A percentile compares a stretch with the other conserved stretches of the same genome.
These are phyloP conservation scores for Vaccinium darrowii DNA, from an alignment of 148 eudicot species.

Conservation along the genomic window DNA sequence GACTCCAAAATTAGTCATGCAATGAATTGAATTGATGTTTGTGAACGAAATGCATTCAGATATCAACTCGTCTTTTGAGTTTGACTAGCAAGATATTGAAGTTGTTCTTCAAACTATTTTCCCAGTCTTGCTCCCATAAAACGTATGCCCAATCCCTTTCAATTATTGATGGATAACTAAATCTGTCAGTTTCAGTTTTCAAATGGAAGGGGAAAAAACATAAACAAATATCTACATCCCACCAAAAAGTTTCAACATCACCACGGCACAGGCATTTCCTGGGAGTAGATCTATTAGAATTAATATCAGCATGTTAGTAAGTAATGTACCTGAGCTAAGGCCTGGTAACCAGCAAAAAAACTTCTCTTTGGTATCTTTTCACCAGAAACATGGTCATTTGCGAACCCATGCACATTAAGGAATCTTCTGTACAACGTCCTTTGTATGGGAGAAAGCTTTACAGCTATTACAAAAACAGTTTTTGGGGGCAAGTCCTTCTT, in stretches of 20 bases:
- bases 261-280: background rate
- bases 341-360: slow-evolving; percentile 89
- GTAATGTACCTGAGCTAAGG: slow-evolving; percentile 78
- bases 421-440: slow-evolving; percentile 74
- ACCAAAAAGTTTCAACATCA: background rate
- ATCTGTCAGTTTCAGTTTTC: background rate
- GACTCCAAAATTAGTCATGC: background rate
- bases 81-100: background rate
- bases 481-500: slow-evolving; percentile 93
- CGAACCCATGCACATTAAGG: slow-evolving; percentile 86
- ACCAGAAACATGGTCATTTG: slow-evolving; percentile 49
- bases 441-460: slow-evolving; percentile 85
- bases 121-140: background rate
- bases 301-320: slow-evolving; percentile 2
- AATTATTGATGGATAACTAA: background rate
- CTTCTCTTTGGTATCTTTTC: slow-evolving; percentile 62
- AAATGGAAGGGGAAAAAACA: background rate
- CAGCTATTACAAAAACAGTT: slow-evolving; percentile 91
- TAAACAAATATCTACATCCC: background rate
- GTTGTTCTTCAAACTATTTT: background rate
- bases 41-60: background rate
- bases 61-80: background rate
- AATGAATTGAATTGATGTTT: background rate
- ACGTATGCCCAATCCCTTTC: background rate
- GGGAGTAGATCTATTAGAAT: background rate